These are phyloP conservation scores for Backusella liffmaniae DNA, from an alignment of 192 early-diverging fungal species.

Conservation along the genomic window DNA sequence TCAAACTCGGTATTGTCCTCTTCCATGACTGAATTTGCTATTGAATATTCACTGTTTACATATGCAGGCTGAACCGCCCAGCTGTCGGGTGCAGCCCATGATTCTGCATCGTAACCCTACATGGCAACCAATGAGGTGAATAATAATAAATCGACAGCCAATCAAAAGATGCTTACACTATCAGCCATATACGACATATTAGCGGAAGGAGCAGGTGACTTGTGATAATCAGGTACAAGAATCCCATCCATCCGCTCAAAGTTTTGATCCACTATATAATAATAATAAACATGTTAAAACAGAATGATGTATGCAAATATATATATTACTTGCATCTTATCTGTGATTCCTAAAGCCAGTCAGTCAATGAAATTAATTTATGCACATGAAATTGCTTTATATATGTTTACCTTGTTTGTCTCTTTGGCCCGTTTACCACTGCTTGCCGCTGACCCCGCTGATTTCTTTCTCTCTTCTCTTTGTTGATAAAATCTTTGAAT, in stretches of 20 bases:
- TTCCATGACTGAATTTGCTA: constrained; percentile 37
- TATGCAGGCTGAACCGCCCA: constrained; percentile 62
- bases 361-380: not conserved
- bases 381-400: not conserved
- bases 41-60: not conserved
- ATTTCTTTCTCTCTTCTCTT: constrained; percentile 20
- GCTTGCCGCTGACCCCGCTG: not conserved
- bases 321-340: not conserved
- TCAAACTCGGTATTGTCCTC: constrained; percentile 30
- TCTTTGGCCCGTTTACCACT: not conserved
- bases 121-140: not conserved
- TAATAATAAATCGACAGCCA: not conserved
- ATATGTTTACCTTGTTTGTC: not conserved
- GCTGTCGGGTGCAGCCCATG: constrained; percentile 67
- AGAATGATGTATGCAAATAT: not conserved
- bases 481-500: constrained; percentile 8
- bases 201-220: not conserved
- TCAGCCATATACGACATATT: constrained; percentile 1
- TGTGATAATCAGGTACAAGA: constrained; percentile 35
- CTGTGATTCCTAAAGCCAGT: not conserved
- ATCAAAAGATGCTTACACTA: not conserved
- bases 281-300: not conserved
- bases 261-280: constrained; percentile 39
- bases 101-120: constrained; percentile 11
- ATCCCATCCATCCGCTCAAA: constrained; percentile 48